Conservation (phyloP, 371 early-diverging fungal genomes). For the Lichtheimia corymbifera region DNA sequence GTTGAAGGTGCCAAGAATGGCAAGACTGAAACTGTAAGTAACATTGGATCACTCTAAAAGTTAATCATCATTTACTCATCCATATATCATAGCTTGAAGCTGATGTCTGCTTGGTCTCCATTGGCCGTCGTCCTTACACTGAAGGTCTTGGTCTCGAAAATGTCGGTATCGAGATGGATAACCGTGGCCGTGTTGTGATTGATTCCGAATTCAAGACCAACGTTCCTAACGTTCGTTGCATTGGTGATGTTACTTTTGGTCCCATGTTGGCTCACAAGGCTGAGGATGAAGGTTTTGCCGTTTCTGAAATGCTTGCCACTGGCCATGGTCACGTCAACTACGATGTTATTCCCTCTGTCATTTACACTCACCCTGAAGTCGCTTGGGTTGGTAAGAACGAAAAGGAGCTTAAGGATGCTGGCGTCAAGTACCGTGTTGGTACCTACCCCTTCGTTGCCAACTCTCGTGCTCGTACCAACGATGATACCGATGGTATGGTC, state of each 20-base stretch:
- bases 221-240: slow-evolving; percentile 88
- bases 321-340: slow-evolving; percentile 98
- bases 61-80: not conserved
- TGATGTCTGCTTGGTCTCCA: slow-evolving; percentile 91
- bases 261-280: slow-evolving; percentile 99
- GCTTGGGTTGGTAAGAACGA: slow-evolving; percentile 99
- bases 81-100: slow-evolving; percentile 71
- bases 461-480: slow-evolving; percentile 96
- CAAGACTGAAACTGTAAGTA: slow-evolving; percentile 71
- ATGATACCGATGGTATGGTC: slow-evolving; percentile 92
- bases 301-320: slow-evolving; percentile 88
- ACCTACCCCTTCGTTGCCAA: slow-evolving; percentile 96
- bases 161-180: slow-evolving; percentile 86
- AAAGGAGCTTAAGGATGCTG: slow-evolving; percentile 86
- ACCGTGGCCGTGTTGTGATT: slow-evolving; percentile 87
- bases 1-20: slow-evolving; percentile 91
- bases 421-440: slow-evolving; percentile 86
- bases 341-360: slow-evolving; percentile 95
- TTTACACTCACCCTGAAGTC: slow-evolving; percentile 98
- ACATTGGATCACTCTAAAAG: not conserved
- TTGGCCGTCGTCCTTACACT: slow-evolving; percentile 96
- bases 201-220: slow-evolving; percentile 91
- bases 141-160: slow-evolving; percentile 90
- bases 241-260: slow-evolving; percentile 96
- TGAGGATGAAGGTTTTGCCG: slow-evolving; percentile 97